Base-by-base conservation (phyloP, 2,329 filamentous ascomycete species). In the Corinectria fuckeliana region DNA sequence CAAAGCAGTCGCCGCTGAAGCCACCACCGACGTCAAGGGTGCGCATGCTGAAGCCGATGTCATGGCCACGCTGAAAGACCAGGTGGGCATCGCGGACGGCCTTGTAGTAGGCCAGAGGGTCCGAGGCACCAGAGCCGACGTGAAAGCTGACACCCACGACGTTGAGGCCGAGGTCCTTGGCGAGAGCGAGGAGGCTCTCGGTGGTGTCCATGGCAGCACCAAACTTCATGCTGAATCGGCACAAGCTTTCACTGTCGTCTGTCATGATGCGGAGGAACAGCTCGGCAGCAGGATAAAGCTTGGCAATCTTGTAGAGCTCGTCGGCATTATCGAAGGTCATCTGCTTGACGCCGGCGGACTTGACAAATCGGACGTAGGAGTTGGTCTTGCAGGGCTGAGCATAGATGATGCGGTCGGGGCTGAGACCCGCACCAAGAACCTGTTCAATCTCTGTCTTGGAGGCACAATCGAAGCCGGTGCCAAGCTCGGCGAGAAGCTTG, bases 271-370 rank as follows among this genome's bases (percentile, higher is more conserved):
- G 93, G 62, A 99, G 84, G 78, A 91, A 96, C 39, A 99, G 88
- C 81, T 97, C 92, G 25, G 95, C 95, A 47, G 87, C 88, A 2
- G 95, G 94, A 74, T 86, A 97, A 70, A 95, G 86, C 77, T 92
- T 91, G 78, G 96, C 95, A 77, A 96, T 94, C 85, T 99, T 99
- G 86, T 94, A 92, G 51, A 99, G 86, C 84, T 99, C 95, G 76
- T 99, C 95, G 75, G 91, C 88, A 71, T 99, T 99, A 85, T 99
- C 95, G 75, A 99, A 98, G 2, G 95, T 99, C 94, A 99, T 98
- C 83, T 97, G 92, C 81, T 91, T 94, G 75, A 99, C 95, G 68
- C 90, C 91, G 67, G 89, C 83, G 74, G 88, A 85, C 72, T 91
- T 88, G 65, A 96, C 95, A 73, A 93, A 96, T 74, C 93, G 92